phyloP scores from a whole-genome alignment of 768 basidiomycete species.

The Mrakia gelida region DNA sequence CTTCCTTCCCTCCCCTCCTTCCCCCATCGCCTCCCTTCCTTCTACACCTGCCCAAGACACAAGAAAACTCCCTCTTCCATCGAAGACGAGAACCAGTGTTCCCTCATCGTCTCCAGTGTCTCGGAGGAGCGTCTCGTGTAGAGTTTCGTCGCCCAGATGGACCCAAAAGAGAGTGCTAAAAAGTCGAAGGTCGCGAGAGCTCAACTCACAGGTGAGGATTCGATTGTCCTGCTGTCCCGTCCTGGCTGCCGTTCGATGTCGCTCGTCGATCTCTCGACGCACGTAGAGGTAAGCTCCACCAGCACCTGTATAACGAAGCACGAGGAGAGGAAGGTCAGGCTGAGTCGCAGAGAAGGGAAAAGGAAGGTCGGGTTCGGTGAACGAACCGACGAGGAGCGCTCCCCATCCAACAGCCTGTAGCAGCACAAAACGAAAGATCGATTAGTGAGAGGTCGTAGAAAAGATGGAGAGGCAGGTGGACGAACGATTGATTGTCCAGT shows the following conservation, averaged over 20 bases:
- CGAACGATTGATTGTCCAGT: slow-evolving; percentile 12
- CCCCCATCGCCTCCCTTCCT: too few relatives aligned
- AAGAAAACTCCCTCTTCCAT: too few relatives aligned
- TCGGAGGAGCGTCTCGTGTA: too few relatives aligned
- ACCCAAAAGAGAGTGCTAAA: too few relatives aligned
- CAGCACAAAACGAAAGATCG: background rate
- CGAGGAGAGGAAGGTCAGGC: background rate
- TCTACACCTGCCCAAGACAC: too few relatives aligned
- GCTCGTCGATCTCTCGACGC: background rate
- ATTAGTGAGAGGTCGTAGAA: background rate
- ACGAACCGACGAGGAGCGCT: background rate
- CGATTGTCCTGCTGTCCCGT: background rate
- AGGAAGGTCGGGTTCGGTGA: background rate
- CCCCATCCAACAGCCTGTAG: background rate
- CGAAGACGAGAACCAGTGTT: too few relatives aligned
- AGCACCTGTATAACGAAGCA: background rate
- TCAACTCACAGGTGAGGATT: background rate
- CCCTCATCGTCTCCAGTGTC: too few relatives aligned
- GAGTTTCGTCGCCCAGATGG: too few relatives aligned
- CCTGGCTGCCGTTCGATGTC: background rate
- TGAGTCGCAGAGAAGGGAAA: background rate
- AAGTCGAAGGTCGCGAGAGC: background rate
- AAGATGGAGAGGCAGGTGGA: background rate
- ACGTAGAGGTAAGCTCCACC: slow-evolving; percentile 12
- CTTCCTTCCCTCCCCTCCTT: too few relatives aligned